Evolutionary conservation across 1,284 basidiomycete genomes (phyloP).

Genomic region (Cryptococcus sp.): DNA sequence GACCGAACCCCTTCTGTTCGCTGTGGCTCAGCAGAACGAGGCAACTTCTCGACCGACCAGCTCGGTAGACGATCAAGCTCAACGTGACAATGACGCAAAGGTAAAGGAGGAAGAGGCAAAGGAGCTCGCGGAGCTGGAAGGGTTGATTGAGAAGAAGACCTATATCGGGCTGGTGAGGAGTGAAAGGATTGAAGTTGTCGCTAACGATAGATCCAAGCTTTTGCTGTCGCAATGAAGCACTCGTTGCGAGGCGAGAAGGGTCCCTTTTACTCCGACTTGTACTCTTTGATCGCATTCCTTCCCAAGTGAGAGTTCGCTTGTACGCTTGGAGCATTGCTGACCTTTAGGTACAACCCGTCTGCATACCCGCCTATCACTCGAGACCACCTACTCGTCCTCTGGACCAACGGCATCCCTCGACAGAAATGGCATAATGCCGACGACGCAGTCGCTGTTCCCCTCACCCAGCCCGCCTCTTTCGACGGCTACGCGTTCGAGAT

Average conservation of each 20-base stretch:
- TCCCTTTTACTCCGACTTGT: constrained; percentile 35
- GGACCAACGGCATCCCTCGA: constrained; percentile 31
- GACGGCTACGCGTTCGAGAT: constrained; percentile 19
- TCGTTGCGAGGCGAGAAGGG: constrained; percentile 29
- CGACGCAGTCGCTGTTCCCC: constrained; percentile 23
- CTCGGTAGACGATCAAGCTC: not conserved
- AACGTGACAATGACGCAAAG: not conserved
- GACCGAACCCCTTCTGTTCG: not conserved
- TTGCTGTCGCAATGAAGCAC: constrained; percentile 31
- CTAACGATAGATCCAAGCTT: constrained; percentile 26
- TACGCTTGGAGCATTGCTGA: not conserved
- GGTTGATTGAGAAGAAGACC: constrained; percentile 34
- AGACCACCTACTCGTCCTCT: constrained; percentile 25
- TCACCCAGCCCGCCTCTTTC: constrained; percentile 23
- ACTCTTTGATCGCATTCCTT: constrained; percentile 29
- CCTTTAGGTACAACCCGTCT: constrained; percentile 23
- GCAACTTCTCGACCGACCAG: not conserved
- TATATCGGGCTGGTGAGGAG: constrained; percentile 28
- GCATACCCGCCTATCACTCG: constrained; percentile 25
- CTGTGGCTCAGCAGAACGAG: not conserved
- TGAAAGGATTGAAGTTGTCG: not conserved
- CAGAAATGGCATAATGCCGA: constrained; percentile 18
- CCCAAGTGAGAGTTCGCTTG: constrained; percentile 19
- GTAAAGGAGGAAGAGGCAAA: not conserved
- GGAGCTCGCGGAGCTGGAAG: constrained; percentile 13